Evolutionary conservation across 805 yeast genomes (phyloP).

Genomic region (Komagataella mondaviorum): DNA sequence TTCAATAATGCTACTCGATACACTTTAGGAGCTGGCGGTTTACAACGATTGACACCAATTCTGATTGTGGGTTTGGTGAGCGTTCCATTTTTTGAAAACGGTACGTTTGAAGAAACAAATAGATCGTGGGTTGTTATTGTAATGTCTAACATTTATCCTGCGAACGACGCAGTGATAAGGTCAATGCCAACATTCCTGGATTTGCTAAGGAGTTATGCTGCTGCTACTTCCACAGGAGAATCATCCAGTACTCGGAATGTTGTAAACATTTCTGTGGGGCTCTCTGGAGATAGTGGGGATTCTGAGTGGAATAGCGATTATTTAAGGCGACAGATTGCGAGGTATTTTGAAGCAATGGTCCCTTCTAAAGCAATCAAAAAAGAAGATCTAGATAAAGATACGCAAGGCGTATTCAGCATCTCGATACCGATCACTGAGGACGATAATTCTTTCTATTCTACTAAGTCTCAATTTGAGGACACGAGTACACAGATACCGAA

Average conservation of each 20-base stretch:
- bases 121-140: conserved; percentile 53
- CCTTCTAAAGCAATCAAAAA: neutral
- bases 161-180: conserved; percentile 24
- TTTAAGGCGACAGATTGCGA: neutral
- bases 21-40: conserved; percentile 7
- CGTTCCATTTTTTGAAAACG: conserved; percentile 8
- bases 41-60: conserved; percentile 13
- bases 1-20: conserved; percentile 12
- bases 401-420: neutral
- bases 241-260: neutral
- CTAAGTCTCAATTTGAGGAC: neutral
- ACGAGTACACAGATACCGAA: neutral
- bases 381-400: neutral
- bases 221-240: neutral
- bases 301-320: neutral
- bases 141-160: conserved; percentile 40
- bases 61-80: conserved; percentile 18
- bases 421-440: neutral
- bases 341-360: neutral
- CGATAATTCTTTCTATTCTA: neutral
- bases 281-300: neutral
- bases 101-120: conserved; percentile 4
- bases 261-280: neutral
- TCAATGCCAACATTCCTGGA: conserved; percentile 21
- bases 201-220: conserved; percentile 5